Evolutionary conservation across 352 stramenopile species (phyloP), one percentile per base, ranked within the genome.

Genomic region (Phytopythium litorale): DNA sequence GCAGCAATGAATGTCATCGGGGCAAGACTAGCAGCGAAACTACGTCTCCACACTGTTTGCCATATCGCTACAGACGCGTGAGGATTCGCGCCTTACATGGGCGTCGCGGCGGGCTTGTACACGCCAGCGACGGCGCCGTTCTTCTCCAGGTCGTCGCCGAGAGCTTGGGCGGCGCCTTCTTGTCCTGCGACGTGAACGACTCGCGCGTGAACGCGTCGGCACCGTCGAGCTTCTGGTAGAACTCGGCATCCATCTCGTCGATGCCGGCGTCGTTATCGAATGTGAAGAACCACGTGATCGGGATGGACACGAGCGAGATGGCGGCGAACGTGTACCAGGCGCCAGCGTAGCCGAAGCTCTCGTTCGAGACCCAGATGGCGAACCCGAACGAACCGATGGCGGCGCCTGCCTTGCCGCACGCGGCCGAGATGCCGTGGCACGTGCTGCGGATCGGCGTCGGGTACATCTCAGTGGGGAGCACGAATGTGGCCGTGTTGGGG

Each of bases 381-480:
- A 88, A 90, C 3, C 71, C 79, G 56, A 84, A 92, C 37, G 79
- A 89, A 8, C 73, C 77, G 21, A 92, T 71, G 4, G 85, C 77
- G 3, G 92, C 91, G 19, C 92, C 91, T 3, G 86, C 65, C 65
- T 97, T 98, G 45, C 91, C 92, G 54, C 72, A 70, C 4, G 88
- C 86, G 19, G 92, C 92, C 8, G 88, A 96, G 63, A 97, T 85
- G 13, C 91, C 45, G 45, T 51, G 45, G 45, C 45, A 95, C 38
- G 86, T 87, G 25, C 82, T 92, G 18, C 90, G 79, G 64, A 96
- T 91, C 49, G 91, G 76, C 9, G 90, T 97, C 8, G 78, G 78
- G 62, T 79, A 85, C 58, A 97, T 91, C 70, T 97, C 92, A 0
- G 90, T 89, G 0, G 90, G 89, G 72, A 97, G 81, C 19, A 97